Evolutionary conservation across 768 basidiomycete species (phyloP), one percentile per base, ranked within the genome.

Genomic region (Leccinum arenicola): DNA sequence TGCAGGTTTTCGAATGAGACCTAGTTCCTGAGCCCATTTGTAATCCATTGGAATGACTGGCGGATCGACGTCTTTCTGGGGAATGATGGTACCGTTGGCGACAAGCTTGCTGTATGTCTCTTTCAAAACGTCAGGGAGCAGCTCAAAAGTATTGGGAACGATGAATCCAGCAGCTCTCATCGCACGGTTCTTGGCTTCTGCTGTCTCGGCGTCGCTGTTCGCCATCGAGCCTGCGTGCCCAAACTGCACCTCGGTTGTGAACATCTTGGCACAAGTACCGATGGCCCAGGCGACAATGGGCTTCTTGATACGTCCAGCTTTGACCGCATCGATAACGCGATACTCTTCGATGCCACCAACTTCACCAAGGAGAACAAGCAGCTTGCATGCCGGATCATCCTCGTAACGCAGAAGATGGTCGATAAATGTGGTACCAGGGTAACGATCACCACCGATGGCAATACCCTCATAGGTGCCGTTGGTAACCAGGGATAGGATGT

Each of bases 381-480:
- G 90, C 86, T 98, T 98, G 86, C 95, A 98, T 27, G 91, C 89
- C 17, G 95, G 91, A 73, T 99, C 97, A 60, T 86, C 85, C 78
- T 99, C 95, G 78, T 98, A 99, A 67, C 97, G 92, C 63, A 97
- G 84, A 57, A 98, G 84, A 74, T 98, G 96, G 82, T 98, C 97
- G 76, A 98, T 97, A 84, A 99, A 98, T 52, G 95, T 97, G 43
- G 93, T 89, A 54, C 96, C 95, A 38, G 96, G 97, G 81, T 98
- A 98, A 59, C 97, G 91, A 75, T 99, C 97, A 78, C 97, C 97
- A 73, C 97, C 97, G 67, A 99, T 99, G 74, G 96, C 97, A 72
- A 99, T 95, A 82, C 97, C 97, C 82, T 99, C 97, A 79, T 98
- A 99, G 63, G 95, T 96, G 67, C 97, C 97, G 79, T 99, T 95